phyloP scores from a whole-genome alignment of 495 filamentous ascomycete species.

The Hypoxylon lienhwacheense region DNA sequence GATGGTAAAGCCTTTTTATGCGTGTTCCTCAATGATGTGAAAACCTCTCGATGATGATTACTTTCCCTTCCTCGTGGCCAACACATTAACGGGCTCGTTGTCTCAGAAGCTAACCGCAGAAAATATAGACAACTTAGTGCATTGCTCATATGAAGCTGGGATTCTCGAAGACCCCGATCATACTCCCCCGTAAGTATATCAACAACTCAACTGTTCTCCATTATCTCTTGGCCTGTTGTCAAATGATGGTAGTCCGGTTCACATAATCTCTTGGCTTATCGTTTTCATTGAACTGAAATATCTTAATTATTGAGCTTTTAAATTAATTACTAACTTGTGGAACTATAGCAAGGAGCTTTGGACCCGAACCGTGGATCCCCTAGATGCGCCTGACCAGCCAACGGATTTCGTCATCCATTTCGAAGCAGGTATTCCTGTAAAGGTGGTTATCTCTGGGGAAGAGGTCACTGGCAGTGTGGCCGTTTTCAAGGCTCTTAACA shows the following conservation, averaged over 20 bases:
- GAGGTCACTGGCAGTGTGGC: constrained; percentile 73
- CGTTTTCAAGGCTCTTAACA: constrained; percentile 77
- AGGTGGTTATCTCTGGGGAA: constrained; percentile 58
- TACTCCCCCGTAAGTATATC: constrained; percentile 1
- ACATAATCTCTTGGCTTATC: too few relatives aligned
- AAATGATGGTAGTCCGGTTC: too few relatives aligned
- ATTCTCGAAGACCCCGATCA: constrained; percentile 39
- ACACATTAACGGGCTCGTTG: background rate
- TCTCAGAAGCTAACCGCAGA: background rate
- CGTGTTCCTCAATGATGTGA: too few relatives aligned
- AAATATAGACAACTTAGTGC: constrained; percentile 82
- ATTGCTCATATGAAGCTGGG: constrained; percentile 90
- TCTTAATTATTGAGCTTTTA: background rate
- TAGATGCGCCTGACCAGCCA: constrained; percentile 73
- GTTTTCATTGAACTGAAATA: too few relatives aligned
- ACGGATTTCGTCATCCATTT: constrained; percentile 78
- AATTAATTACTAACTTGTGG: background rate
- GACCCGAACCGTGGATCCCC: constrained; percentile 77
- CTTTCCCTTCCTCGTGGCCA: too few relatives aligned
- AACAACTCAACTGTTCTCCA: constrained; percentile 34
- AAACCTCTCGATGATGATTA: too few relatives aligned
- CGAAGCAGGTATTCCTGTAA: constrained; percentile 82
- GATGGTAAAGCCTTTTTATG: background rate
- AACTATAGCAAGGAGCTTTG: constrained; percentile 67
- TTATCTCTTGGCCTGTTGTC: background rate